Evolutionary conservation across 179 eudicot genomes (phyloP).

Genomic region (Heliamphora pulchella): DNA sequence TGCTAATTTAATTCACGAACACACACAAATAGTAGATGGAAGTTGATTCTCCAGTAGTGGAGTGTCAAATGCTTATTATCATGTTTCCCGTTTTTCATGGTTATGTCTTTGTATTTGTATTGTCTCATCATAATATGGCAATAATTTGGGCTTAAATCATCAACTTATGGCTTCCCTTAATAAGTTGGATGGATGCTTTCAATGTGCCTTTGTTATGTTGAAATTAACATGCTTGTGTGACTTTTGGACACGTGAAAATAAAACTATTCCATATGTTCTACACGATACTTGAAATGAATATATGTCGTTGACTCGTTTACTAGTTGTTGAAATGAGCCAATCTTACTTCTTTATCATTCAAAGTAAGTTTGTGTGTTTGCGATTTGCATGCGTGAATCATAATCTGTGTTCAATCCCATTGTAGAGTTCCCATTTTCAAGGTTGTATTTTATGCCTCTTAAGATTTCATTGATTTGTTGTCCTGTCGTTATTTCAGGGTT

Average conservation of each 20-base stretch:
- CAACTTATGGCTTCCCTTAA: neutral
- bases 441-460: neutral
- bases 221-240: neutral
- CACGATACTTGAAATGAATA: neutral
- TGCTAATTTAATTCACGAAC: too few relatives aligned
- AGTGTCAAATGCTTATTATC: neutral
- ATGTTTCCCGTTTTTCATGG: neutral
- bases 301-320: neutral
- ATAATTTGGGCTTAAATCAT: neutral
- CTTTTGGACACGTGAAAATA: neutral
- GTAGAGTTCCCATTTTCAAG: neutral
- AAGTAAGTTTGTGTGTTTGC: neutral
- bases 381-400: neutral
- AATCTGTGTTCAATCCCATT: neutral
- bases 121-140: neutral
- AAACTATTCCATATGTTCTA: neutral
- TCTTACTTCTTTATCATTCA: neutral
- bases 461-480: neutral
- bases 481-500: conserved; percentile 41
- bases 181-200: neutral
- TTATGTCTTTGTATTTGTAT: neutral
- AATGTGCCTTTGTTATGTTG: neutral
- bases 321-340: neutral
- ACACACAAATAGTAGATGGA: too few relatives aligned
- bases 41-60: neutral